Conservation (phyloP, 352 stramenopile species). For the Pythium coloratum region DNA sequence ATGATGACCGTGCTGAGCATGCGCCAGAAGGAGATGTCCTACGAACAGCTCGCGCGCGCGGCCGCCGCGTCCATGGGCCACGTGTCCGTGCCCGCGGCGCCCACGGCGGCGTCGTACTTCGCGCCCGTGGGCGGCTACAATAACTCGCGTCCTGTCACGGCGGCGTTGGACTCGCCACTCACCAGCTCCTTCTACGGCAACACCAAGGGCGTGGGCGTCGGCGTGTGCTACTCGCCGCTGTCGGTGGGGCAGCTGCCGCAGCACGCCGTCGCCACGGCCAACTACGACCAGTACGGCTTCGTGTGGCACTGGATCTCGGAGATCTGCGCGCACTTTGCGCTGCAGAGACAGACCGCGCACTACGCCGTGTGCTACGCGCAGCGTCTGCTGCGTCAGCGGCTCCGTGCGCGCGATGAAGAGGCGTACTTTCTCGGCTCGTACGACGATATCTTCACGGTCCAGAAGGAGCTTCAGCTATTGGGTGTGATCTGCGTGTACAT, state of each 20-base stretch:
- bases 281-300: constrained; percentile 79
- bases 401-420: constrained; percentile 36
- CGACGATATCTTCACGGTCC: constrained; percentile 51
- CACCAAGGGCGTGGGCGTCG: constrained; percentile 6
- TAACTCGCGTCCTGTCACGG: background rate
- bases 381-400: constrained; percentile 64
- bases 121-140: constrained; percentile 12
- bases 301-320: constrained; percentile 78
- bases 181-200: constrained; percentile 1
- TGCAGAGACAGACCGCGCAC: constrained; percentile 78
- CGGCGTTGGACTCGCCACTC: constrained; percentile 4
- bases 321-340: constrained; percentile 61
- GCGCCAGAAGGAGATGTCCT: constrained; percentile 82
- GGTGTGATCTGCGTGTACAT: constrained; percentile 74
- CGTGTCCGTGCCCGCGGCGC: constrained; percentile 4
- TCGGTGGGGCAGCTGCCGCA: constrained; percentile 52
- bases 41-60: constrained; percentile 57
- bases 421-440: constrained; percentile 38
- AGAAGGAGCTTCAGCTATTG: constrained; percentile 61
- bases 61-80: constrained; percentile 12
- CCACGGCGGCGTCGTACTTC: constrained; percentile 6
- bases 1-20: constrained; percentile 82
- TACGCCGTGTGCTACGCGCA: constrained; percentile 79
- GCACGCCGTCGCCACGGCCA: constrained; percentile 16
- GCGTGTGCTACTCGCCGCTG: constrained; percentile 42